A percentile compares a stretch with the other conserved stretches of the same genome.
phyloP scores from a whole-genome alignment of 306 rosid species.

The Castanea mollissima region DNA sequence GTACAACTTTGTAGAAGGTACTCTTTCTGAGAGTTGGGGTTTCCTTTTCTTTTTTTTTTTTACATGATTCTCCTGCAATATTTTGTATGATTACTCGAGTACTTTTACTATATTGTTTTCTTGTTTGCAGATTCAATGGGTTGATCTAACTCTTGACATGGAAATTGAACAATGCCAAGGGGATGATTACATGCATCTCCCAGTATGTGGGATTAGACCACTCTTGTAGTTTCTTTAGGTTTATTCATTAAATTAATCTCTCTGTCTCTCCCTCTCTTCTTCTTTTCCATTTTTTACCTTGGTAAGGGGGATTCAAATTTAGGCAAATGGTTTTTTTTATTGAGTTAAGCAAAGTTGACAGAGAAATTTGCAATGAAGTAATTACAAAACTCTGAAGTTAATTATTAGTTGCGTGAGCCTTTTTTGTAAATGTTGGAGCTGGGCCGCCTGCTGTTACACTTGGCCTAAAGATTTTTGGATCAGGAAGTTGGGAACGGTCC shows the following conservation, averaged over 20 bases:
- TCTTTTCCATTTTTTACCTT: neutral
- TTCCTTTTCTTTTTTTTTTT: constrained; percentile 2
- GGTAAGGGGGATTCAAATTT: neutral
- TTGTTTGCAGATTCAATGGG: constrained; percentile 64
- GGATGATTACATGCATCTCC: constrained; percentile 94
- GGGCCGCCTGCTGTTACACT: too few relatives aligned
- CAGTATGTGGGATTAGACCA: constrained; percentile 58
- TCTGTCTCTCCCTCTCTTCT: neutral
- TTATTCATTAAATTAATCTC: neutral
- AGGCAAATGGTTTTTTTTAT: neutral
- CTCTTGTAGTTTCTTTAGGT: constrained; percentile 28
- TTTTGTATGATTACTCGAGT: constrained; percentile 21
- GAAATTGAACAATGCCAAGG: constrained; percentile 94
- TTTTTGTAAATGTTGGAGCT: too few relatives aligned
- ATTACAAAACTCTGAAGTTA: neutral
- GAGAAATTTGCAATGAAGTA: neutral
- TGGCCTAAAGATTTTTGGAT: too few relatives aligned
- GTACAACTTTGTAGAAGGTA: constrained; percentile 77
- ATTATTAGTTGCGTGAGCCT: too few relatives aligned
- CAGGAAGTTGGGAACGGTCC: too few relatives aligned
- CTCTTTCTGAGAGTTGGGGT: constrained; percentile 1
- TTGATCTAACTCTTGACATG: constrained; percentile 97
- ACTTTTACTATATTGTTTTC: constrained; percentile 5
- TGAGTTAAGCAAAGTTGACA: neutral
- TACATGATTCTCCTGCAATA: constrained; percentile 18